Evolutionary conservation across 352 stramenopile genomes (phyloP), one percentile per base, ranked within the genome.

Genomic region (Phytophthora fragariae): DNA sequence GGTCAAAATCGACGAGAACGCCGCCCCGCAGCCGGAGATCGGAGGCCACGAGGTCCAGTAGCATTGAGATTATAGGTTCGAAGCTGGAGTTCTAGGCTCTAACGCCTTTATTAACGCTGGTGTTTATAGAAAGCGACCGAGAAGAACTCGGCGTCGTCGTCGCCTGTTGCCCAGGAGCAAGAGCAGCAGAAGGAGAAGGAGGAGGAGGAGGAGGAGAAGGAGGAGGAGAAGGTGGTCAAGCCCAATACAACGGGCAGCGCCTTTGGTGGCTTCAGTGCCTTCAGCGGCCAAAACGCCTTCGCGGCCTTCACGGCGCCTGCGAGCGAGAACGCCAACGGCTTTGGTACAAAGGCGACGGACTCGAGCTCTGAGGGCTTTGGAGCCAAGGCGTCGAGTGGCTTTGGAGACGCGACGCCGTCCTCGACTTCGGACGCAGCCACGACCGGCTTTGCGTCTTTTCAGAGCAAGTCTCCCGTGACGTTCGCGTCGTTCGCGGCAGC

Each of bases 401-500:
- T 85, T 60, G 73, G 67, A 19, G 58, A 66, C 19, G 62, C 62
- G 11, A 73, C 56, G 17, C 55, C 65, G 31, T 69, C 70, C 14
- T 70, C 67, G 7, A 63, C 67, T 60, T 66, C 52, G 29, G 64
- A 60, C 50, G 52, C 60, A 14, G 24, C 57, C 12, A 62, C 61
- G 2, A 76, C 35, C 14, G 85, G 87, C 53, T 94, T 94, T 47
- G 80, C 83, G 52, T 81, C 76, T 2, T 91, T 91, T 63, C 81
- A 89, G 64, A 77, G 57, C 57, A 75, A 81, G 9, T 70, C 75
- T 1, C 56, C 68, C 21, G 73, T 80, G 41, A 86, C 82, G 29
- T 92, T 92, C 62, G 79, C 77, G 24, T 86, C 80, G n/a, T 89
- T 93, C 63, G 82, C 83, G 44, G 72, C 80, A 54, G 58, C 70